Percentiles rank a stretch among this genome's conserved stretches.
phyloP scores from a whole-genome alignment of 169 alveolate species.

The Hepatocystis sp. region DNA sequence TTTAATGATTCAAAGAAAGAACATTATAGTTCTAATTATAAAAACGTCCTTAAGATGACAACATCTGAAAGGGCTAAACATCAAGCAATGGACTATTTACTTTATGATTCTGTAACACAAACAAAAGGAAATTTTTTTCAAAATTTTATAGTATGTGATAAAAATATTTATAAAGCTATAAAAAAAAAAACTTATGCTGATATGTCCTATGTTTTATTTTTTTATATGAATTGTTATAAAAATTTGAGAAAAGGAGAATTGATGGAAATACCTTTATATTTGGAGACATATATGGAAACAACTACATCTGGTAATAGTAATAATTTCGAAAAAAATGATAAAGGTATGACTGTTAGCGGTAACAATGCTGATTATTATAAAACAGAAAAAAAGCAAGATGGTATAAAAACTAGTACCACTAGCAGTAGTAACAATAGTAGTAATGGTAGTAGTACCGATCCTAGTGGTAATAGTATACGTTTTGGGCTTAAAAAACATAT shows the following conservation, averaged over 20 bases:
- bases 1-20: too few species aligned
- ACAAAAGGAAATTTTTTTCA: conserved; percentile 40
- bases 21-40: too few species aligned
- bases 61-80: too few species aligned
- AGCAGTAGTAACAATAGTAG: conserved; percentile 38
- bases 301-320: too few species aligned
- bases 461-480: background rate
- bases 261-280: conserved; percentile 90
- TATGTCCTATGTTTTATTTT: conserved; percentile 90
- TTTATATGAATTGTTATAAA: conserved; percentile 88
- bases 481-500: too few species aligned
- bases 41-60: too few species aligned
- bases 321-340: too few species aligned
- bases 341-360: too few species aligned
- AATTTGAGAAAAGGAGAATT: conserved; percentile 92
- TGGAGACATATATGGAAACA: conserved; percentile 86
- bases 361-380: too few species aligned
- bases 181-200: conserved; percentile 86
- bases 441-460: conserved; percentile 39
- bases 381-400: conserved; percentile 29
- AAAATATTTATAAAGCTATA: conserved; percentile 85
- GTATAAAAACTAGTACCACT: conserved; percentile 39
- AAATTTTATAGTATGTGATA: conserved; percentile 66
- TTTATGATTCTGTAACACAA: conserved; percentile 7
- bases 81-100: conserved; percentile 18